A percentile compares a stretch with the other conserved stretches of the same genome.
phyloP scores from a whole-genome alignment of 2,329 filamentous ascomycete genomes.

The Xylaria sp. region DNA sequence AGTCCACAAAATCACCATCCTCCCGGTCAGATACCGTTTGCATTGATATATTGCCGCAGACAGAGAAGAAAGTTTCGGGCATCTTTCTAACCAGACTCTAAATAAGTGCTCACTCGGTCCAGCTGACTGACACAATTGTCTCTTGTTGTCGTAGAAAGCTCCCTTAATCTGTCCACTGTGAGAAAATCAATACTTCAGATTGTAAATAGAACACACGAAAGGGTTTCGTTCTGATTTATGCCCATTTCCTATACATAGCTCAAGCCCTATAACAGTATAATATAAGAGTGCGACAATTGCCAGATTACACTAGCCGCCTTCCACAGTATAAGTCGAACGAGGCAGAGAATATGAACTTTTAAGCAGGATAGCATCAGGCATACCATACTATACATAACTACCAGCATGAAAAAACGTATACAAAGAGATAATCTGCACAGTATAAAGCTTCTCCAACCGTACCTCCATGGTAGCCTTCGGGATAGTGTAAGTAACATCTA shows the following conservation, averaged over 20 bases:
- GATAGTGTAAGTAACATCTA: too few relatives aligned
- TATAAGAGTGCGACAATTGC: neutral
- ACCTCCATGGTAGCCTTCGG: too few relatives aligned
- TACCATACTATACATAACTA: too few relatives aligned
- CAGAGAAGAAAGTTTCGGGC: neutral
- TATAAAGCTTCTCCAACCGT: too few relatives aligned
- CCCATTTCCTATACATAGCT: neutral
- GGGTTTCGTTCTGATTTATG: neutral
- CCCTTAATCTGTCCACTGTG: neutral
- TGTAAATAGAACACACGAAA: neutral
- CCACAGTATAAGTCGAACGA: too few relatives aligned
- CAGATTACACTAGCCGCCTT: neutral
- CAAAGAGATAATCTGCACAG: too few relatives aligned
- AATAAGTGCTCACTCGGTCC: neutral
- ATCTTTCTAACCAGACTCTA: neutral
- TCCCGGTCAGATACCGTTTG: neutral
- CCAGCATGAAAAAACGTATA: too few relatives aligned
- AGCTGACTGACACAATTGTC: neutral
- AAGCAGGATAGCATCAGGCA: too few relatives aligned
- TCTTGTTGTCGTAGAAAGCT: neutral
- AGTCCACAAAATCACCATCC: neutral
- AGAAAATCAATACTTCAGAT: neutral
- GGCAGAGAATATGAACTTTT: too few relatives aligned
- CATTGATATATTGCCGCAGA: too few relatives aligned
- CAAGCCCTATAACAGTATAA: too few relatives aligned